Conservation (phyloP, 208 protist species). For the Trypanosoma melophagium region DNA sequence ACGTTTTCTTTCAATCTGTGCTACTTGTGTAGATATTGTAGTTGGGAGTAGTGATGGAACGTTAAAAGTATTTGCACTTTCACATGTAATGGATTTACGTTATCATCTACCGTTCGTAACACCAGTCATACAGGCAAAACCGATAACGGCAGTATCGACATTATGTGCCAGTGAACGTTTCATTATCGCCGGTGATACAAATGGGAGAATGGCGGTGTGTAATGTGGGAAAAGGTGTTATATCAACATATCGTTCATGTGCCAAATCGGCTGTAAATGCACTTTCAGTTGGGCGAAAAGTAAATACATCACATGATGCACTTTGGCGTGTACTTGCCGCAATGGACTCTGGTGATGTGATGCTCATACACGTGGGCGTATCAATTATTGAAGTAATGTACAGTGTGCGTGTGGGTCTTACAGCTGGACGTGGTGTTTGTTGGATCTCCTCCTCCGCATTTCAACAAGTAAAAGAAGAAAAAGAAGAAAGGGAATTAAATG, state of each 20-base stretch:
- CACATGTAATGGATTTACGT: neutral
- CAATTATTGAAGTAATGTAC: neutral
- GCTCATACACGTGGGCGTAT: conserved; percentile 4
- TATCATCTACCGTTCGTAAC: neutral
- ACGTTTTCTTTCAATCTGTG: conserved; percentile 56
- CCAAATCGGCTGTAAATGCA: conserved; percentile 57
- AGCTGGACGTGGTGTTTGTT: conserved; percentile 48
- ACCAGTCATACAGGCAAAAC: conserved; percentile 35
- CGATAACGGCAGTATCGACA: conserved; percentile 40
- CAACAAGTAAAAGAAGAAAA: neutral
- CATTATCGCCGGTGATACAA: conserved; percentile 63
- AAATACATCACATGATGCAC: neutral
- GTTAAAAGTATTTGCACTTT: conserved; percentile 35
- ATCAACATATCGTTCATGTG: conserved; percentile 16
- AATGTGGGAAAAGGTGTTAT: conserved; percentile 16
- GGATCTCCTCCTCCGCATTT: conserved; percentile 4
- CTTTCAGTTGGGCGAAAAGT: conserved; percentile 23
- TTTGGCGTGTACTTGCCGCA: conserved; percentile 18
- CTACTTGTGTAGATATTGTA: conserved; percentile 21
- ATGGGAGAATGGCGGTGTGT: conserved; percentile 46
- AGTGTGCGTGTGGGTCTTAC: conserved; percentile 50
- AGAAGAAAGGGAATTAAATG: conserved; percentile 1
- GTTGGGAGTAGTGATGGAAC: conserved; percentile 72
- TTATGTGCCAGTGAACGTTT: conserved; percentile 13
- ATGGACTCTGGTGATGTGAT: conserved; percentile 36